Conservation (phyloP, 176 grass and related monocot genomes). For the Saccharum spontaneum region DNA sequence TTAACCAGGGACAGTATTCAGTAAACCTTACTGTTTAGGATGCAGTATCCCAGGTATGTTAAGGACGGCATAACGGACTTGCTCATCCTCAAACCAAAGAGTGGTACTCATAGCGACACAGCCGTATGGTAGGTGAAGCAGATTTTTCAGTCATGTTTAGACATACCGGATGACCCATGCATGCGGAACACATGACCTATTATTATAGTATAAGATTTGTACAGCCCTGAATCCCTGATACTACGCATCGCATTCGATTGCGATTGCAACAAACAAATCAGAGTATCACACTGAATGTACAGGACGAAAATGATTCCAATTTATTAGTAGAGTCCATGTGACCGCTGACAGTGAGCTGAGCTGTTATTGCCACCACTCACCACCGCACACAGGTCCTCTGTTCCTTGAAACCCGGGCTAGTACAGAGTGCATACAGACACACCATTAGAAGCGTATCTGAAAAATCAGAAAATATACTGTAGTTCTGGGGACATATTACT, state of each 20-base stretch:
- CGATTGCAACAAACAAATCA: too few species aligned
- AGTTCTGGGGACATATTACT: neutral
- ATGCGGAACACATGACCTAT: too few species aligned
- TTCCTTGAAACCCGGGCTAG: neutral
- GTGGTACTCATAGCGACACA: too few species aligned
- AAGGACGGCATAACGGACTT: neutral
- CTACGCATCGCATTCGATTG: too few species aligned
- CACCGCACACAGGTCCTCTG: neutral
- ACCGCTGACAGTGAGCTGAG: neutral
- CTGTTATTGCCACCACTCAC: neutral
- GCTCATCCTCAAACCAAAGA: neutral
- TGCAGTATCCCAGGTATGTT: neutral
- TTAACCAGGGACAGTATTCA: neutral
- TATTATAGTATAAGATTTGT: too few species aligned
- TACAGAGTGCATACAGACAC: neutral
- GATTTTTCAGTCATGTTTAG: too few species aligned
- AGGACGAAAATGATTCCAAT: neutral
- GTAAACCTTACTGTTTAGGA: neutral
- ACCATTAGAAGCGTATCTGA: neutral
- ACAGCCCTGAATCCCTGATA: too few species aligned
- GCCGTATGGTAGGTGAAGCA: too few species aligned
- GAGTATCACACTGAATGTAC: neutral
- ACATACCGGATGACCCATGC: too few species aligned
- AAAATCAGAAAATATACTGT: neutral
- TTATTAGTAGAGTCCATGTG: neutral